These are phyloP conservation scores for Diplogelasinospora grovesii DNA, from an alignment of 495 filamentous ascomycete genomes.

Conservation along the genomic window DNA sequence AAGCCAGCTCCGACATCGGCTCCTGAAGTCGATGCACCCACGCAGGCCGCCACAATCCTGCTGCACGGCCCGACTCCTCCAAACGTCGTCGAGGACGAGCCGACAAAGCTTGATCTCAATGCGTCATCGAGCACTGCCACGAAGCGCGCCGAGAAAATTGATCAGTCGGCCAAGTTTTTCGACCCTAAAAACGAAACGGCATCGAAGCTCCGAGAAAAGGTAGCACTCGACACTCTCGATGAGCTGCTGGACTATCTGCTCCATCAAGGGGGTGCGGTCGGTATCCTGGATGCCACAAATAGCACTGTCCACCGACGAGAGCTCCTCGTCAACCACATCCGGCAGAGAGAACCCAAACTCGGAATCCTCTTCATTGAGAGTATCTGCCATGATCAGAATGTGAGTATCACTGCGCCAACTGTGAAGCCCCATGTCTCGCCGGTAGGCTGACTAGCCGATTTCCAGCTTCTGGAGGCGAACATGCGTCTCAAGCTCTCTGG, in stretches of 20 bases:
- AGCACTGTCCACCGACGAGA: constrained; percentile 83
- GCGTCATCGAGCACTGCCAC: neutral
- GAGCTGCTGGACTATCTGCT: constrained; percentile 86
- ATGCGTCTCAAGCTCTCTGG: constrained; percentile 98
- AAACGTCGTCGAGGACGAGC: constrained; percentile 25
- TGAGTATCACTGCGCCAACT: constrained; percentile 17
- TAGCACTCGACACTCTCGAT: constrained; percentile 85
- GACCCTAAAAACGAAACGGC: constrained; percentile 83
- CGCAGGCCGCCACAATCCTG: constrained; percentile 42
- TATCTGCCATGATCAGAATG: constrained; percentile 72
- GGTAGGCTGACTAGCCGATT: too few relatives aligned
- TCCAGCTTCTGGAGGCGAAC: constrained; percentile 76
- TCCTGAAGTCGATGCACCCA: constrained; percentile 28
- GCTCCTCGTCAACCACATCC: constrained; percentile 74
- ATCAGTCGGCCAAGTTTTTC: constrained; percentile 91
- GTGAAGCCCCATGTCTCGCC: constrained; percentile 5
- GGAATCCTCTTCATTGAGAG: constrained; percentile 93
- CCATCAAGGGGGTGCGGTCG: constrained; percentile 76
- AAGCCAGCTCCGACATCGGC: constrained; percentile 18
- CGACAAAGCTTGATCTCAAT: constrained; percentile 30
- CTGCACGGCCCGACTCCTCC: constrained; percentile 35
- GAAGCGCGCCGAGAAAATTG: constrained; percentile 48
- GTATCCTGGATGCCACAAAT: constrained; percentile 97
- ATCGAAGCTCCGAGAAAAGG: constrained; percentile 77
- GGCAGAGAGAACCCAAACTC: constrained; percentile 73